Conservation (phyloP, 2,329 filamentous ascomycete genomes). For the Botrytis pseudocinerea region DNA sequence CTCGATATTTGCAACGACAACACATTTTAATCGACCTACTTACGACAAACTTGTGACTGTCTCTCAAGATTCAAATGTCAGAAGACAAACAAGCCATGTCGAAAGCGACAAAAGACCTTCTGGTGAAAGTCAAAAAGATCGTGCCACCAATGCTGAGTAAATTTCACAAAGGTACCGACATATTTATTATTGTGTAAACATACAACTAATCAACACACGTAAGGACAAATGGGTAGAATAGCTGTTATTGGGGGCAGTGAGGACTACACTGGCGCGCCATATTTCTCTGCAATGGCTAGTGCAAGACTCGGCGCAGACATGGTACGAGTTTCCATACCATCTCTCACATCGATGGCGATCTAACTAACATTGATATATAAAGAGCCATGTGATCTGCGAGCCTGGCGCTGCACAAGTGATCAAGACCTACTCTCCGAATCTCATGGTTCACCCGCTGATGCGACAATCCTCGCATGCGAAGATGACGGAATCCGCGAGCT, state of each 20-base stretch:
- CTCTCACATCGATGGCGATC: background rate
- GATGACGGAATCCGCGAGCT: slow-evolving; percentile 55
- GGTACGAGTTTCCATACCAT: slow-evolving; percentile 52
- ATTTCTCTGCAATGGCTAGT: slow-evolving; percentile 97
- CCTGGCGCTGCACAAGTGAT: slow-evolving; percentile 83
- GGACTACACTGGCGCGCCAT: slow-evolving; percentile 96
- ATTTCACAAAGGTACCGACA: slow-evolving; percentile 81
- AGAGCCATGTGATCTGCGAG: slow-evolving; percentile 96
- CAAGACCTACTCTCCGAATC: slow-evolving; percentile 95
- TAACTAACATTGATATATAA: slow-evolving; percentile 9
- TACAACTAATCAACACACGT: slow-evolving; percentile 20
- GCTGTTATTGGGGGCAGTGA: slow-evolving; percentile 93
- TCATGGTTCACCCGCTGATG: slow-evolving; percentile 98
- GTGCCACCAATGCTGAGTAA: slow-evolving; percentile 92
- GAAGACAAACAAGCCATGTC: slow-evolving; percentile 55
- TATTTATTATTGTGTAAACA: slow-evolving; percentile 1
- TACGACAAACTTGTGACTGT: background rate
- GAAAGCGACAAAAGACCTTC: slow-evolving; percentile 68
- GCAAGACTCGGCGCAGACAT: slow-evolving; percentile 87
- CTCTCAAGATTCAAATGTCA: slow-evolving; percentile 32
- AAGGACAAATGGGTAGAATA: slow-evolving; percentile 88
- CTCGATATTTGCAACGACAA: background rate
- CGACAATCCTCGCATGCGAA: slow-evolving; percentile 65
- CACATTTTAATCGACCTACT: background rate
- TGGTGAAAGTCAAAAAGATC: slow-evolving; percentile 82